Conservation (phyloP, 495 filamentous ascomycete species). For the Stereocaulon alpinum region DNA sequence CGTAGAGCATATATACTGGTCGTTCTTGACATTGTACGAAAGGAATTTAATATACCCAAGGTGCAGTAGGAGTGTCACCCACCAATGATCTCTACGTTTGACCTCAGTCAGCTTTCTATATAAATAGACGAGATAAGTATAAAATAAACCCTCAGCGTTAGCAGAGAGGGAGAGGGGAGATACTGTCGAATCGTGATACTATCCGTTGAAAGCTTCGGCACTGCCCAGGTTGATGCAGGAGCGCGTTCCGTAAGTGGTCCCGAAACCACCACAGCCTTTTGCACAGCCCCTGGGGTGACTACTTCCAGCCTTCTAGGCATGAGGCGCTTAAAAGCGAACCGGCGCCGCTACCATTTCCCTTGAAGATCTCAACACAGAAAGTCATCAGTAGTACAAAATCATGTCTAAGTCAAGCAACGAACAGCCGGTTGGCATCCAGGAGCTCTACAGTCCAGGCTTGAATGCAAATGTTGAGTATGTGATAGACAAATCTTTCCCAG, state of each 20-base stretch:
- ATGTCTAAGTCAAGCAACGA: not conserved
- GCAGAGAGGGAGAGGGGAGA: too few relatives aligned
- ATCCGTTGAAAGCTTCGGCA: too few relatives aligned
- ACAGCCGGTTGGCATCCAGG: slow-evolving; percentile 5
- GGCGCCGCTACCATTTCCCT: not conserved
- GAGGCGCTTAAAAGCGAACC: not conserved
- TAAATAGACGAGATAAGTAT: too few relatives aligned
- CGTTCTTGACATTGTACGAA: too few relatives aligned
- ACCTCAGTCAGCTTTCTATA: too few relatives aligned
- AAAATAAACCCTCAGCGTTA: too few relatives aligned
- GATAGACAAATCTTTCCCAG: not conserved
- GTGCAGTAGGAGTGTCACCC: too few relatives aligned
- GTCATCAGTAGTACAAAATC: not conserved
- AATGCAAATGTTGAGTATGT: slow-evolving; percentile 5
- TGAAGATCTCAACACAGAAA: not conserved
- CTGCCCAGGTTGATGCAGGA: too few relatives aligned
- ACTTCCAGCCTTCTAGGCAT: not conserved
- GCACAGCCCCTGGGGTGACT: not conserved
- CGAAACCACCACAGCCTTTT: not conserved
- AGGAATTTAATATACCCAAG: too few relatives aligned
- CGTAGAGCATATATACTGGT: too few relatives aligned
- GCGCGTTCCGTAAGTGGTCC: not conserved
- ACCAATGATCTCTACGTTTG: too few relatives aligned
- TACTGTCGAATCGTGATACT: too few relatives aligned
- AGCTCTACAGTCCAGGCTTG: not conserved